phyloP scores from a whole-genome alignment of 225 moss, liverwort and hornwort species.

The Sphagnum tenellum region DNA sequence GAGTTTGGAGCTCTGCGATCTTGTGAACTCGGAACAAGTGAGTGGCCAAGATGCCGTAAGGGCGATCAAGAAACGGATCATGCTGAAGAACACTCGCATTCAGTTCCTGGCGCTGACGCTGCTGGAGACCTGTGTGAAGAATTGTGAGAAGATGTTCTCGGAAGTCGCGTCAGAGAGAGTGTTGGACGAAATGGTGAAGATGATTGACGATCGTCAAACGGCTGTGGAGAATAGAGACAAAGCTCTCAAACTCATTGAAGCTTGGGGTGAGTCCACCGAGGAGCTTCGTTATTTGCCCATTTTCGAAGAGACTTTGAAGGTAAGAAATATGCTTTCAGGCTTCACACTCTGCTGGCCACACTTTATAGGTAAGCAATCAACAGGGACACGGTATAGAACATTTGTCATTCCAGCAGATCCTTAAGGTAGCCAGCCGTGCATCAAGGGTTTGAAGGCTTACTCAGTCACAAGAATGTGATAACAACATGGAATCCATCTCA shows the following conservation, averaged over 20 bases:
- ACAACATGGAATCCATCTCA: too few relatives aligned
- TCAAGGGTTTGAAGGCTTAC: too few relatives aligned
- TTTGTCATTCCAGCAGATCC: too few relatives aligned
- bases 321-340: neutral
- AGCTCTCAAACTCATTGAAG: constrained; percentile 48
- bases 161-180: constrained; percentile 52
- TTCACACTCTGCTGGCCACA: too few relatives aligned
- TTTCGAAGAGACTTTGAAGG: constrained; percentile 43
- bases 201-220: constrained; percentile 43
- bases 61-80: constrained; percentile 47
- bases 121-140: constrained; percentile 47
- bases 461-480: too few relatives aligned
- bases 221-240: constrained; percentile 42
- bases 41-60: constrained; percentile 42
- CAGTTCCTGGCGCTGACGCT: constrained; percentile 44
- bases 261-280: constrained; percentile 48
- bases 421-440: too few relatives aligned
- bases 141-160: constrained; percentile 53
- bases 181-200: constrained; percentile 50
- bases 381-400: too few relatives aligned
- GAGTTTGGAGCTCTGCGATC: constrained; percentile 49
- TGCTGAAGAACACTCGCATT: constrained; percentile 27
- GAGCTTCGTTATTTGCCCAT: constrained; percentile 46
- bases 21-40: constrained; percentile 39
- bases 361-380: too few relatives aligned